Base-by-base conservation (phyloP, 2,329 filamentous ascomycete genomes). In the Xylaria sp. region DNA sequence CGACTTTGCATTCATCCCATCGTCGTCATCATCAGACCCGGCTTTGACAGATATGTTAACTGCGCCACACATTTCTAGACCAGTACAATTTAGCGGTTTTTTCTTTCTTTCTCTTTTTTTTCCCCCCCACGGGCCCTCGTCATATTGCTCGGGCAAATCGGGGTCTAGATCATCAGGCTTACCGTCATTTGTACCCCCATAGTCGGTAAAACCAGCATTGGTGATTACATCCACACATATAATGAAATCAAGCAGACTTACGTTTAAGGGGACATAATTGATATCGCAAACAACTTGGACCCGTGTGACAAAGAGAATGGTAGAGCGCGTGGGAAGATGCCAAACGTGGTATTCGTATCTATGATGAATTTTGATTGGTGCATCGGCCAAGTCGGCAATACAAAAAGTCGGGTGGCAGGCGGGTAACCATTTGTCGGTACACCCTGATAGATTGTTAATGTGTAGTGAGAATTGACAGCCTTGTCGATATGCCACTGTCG, bases 221-320 rank as follows among this genome's bases (percentile, higher is more conserved):
- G 51, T 4, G 53, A 33, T 67, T 50, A 67, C 29, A 15, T 22
- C 39, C 11, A 20, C n/a, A 31, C 39, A 5, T n/a, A n/a, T 2
- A 22, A 10, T 2, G n/a, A 49, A 20, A n/a, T 2, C n/a, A 38
- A 44, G 15, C 15, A 27, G 39, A 36, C 74, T 69, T 74, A 83
- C 80, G 74, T 82, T 80, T 22, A 89, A 80, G 1, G 74, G 71
- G 17, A 90, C 79, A 69, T 85, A 78, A 64, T 84, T 84, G 73
- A 91, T 84, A 60, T 90, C 86, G 29, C 89, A 84, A 13, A 86
- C 82, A 33, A 91, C 77, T 54, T 89, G 88, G 1, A 89, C 89
- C 89, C 85, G 81, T 1, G 81, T 81, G 0, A 89, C 89, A 66
- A 89, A 90, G 45, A 92, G 82, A 0, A 85, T 88, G 17, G 92